phyloP scores from a whole-genome alignment of 768 basidiomycete species.

The Suillus occidentalis region DNA sequence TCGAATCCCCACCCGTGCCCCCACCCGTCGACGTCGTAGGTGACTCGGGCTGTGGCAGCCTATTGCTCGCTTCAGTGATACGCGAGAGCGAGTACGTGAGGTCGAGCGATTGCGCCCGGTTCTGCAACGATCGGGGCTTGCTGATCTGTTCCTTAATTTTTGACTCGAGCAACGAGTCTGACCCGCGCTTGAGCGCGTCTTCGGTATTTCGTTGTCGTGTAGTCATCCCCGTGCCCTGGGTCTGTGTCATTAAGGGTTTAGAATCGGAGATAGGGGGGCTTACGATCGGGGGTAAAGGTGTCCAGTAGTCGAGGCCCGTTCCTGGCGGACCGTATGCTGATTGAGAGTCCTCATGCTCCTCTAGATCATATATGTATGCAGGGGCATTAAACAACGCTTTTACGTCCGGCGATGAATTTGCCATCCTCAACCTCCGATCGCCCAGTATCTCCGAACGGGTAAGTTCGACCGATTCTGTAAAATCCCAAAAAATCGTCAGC shows the following conservation, averaged over 20 bases:
- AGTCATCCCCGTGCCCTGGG: slow-evolving; percentile 67
- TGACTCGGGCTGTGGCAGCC: slow-evolving; percentile 71
- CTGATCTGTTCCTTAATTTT: slow-evolving; percentile 75
- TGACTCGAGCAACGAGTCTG: slow-evolving; percentile 80
- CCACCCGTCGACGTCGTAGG: slow-evolving; percentile 74
- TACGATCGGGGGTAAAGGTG: slow-evolving; percentile 74
- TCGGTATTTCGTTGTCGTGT: slow-evolving; percentile 69
- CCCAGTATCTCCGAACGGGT: slow-evolving; percentile 67
- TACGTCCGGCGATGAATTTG: slow-evolving; percentile 91
- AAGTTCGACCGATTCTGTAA: slow-evolving; percentile 72
- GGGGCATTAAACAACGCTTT: slow-evolving; percentile 92
- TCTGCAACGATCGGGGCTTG: slow-evolving; percentile 80
- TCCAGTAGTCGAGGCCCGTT: slow-evolving; percentile 68
- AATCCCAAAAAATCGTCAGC: slow-evolving; percentile 13
- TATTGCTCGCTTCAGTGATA: slow-evolving; percentile 67
- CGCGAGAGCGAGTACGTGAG: slow-evolving; percentile 82
- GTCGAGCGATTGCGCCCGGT: slow-evolving; percentile 89
- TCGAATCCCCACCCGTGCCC: slow-evolving; percentile 74
- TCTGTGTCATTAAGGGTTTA: slow-evolving; percentile 13
- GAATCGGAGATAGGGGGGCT: slow-evolving; percentile 27
- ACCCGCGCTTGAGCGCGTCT: slow-evolving; percentile 77
- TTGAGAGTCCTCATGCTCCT: slow-evolving; percentile 68
- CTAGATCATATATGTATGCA: slow-evolving; percentile 78
- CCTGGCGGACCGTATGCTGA: slow-evolving; percentile 53
- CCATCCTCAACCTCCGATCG: slow-evolving; percentile 74